phyloP scores from a whole-genome alignment of 2,329 filamentous ascomycete species.

The Pseudocercospora vitis region DNA sequence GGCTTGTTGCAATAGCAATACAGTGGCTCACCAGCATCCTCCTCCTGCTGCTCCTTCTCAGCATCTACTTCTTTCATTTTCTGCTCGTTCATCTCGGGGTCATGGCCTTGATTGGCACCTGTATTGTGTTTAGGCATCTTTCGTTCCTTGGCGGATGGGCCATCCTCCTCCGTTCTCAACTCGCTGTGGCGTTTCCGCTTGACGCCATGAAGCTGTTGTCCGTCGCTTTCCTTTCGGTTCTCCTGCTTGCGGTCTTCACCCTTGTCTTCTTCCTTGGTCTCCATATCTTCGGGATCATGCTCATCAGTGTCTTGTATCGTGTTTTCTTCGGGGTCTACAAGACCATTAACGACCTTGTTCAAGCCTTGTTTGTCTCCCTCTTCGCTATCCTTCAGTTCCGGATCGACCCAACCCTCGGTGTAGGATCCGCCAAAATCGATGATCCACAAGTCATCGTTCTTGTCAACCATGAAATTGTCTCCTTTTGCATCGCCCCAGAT shows the following conservation, averaged over 20 bases:
- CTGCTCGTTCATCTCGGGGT: neutral
- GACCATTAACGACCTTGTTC: conserved; percentile 33
- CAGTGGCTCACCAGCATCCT: neutral
- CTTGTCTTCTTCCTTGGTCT: conserved; percentile 7
- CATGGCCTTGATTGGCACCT: conserved; percentile 5
- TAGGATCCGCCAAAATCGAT: conserved; percentile 44
- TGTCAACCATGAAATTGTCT: conserved; percentile 44
- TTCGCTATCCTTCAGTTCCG: conserved; percentile 37
- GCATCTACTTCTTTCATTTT: neutral
- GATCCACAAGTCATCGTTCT: conserved; percentile 40
- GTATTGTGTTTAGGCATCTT: conserved; percentile 1
- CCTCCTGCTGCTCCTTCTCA: conserved; percentile 7
- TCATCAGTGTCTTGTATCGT: conserved; percentile 22
- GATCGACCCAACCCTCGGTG: conserved; percentile 42
- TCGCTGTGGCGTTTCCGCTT: conserved; percentile 1
- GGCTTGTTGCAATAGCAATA: conserved; percentile 28
- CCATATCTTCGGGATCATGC: conserved; percentile 10
- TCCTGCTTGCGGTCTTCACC: neutral
- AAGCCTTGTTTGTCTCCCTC: conserved; percentile 39
- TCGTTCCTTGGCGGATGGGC: neutral
- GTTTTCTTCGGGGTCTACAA: conserved; percentile 31
- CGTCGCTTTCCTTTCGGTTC: neutral
- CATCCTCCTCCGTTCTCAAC: neutral
- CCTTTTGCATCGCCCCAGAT: conserved; percentile 45
- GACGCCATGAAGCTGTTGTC: neutral